A percentile compares a stretch with the other conserved stretches of the same genome.
phyloP scores from a whole-genome alignment of 352 stramenopile genomes.

The Phytophthora citrophthora region DNA sequence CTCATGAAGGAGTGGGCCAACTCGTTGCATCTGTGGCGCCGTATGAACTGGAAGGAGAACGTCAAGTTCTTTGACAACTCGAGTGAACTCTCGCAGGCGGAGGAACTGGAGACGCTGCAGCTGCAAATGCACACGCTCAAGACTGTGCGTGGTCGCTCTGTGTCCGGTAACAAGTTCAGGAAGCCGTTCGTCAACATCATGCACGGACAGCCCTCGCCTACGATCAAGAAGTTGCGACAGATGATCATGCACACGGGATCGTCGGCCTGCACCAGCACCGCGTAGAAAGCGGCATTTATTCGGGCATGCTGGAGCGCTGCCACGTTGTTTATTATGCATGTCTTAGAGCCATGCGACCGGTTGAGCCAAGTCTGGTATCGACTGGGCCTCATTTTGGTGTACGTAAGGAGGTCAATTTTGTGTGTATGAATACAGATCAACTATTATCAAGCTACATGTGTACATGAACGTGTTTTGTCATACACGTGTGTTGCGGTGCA shows the following conservation, averaged over 20 bases:
- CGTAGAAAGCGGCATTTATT: constrained; percentile 31
- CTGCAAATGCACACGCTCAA: constrained; percentile 65
- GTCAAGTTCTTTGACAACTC: constrained; percentile 84
- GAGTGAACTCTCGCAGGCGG: constrained; percentile 52
- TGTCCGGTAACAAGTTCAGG: constrained; percentile 48
- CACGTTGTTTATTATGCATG: constrained; percentile 47
- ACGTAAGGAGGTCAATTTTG: constrained; percentile 32
- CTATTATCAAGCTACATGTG: constrained; percentile 23
- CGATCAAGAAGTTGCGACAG: constrained; percentile 74
- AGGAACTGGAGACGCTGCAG: constrained; percentile 67
- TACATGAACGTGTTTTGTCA: too few relatives aligned
- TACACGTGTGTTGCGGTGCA: too few relatives aligned
- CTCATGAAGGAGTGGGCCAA: constrained; percentile 91
- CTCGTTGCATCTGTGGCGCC: constrained; percentile 79
- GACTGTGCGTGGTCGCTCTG: constrained; percentile 49
- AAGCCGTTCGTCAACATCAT: constrained; percentile 68
- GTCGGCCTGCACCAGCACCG: constrained; percentile 43
- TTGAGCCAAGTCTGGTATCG: not conserved
- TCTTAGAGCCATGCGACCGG: constrained; percentile 22
- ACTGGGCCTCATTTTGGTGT: constrained; percentile 26
- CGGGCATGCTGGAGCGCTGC: not conserved
- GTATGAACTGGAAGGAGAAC: constrained; percentile 90
- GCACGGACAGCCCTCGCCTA: constrained; percentile 62
- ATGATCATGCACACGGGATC: constrained; percentile 57
- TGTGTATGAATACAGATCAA: constrained; percentile 43